These are phyloP conservation scores for Aureobasidium musti DNA, from an alignment of 2,329 filamentous ascomycete genomes.

Conservation along the genomic window DNA sequence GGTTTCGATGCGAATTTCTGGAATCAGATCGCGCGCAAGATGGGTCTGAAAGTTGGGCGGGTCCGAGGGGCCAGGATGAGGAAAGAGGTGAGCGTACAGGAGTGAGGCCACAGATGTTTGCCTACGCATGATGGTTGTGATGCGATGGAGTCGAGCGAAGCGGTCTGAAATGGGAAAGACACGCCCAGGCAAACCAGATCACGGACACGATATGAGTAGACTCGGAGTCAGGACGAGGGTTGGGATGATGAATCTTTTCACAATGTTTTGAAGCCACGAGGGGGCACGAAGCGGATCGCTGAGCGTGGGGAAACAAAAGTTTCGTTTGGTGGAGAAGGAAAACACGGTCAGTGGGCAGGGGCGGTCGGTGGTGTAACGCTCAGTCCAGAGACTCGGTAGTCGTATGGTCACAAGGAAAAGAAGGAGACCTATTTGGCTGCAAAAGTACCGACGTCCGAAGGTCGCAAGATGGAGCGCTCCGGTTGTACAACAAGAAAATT, in stretches of 20 bases:
- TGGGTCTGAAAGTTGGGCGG: slow-evolving; percentile 71
- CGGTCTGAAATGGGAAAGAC: background rate
- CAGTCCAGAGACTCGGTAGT: background rate
- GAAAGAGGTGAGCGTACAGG: slow-evolving; percentile 73
- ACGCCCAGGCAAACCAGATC: background rate
- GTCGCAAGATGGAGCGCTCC: background rate
- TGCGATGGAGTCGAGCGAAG: background rate
- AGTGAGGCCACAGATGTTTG: slow-evolving; percentile 67
- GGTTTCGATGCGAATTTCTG: slow-evolving; percentile 77
- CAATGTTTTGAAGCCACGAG: slow-evolving; percentile 21
- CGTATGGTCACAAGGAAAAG: background rate
- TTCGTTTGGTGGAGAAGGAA: slow-evolving; percentile 7
- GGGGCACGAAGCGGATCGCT: background rate
- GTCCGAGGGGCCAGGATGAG: slow-evolving; percentile 66
- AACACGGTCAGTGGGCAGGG: background rate
- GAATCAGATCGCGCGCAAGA: slow-evolving; percentile 69
- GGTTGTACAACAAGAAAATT: slow-evolving; percentile 14
- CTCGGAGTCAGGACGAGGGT: slow-evolving; percentile 3
- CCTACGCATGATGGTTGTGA: slow-evolving; percentile 62
- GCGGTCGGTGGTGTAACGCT: background rate
- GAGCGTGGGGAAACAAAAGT: slow-evolving; percentile 18
- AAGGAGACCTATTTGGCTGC: background rate
- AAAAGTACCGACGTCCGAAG: background rate
- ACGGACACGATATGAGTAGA: slow-evolving; percentile 7
- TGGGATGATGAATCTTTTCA: background rate